A percentile compares a stretch with the other conserved stretches of the same genome.
These are phyloP conservation scores for Geotrichum klebahnii DNA, from an alignment of 1,139 yeast genomes.

Conservation along the genomic window DNA sequence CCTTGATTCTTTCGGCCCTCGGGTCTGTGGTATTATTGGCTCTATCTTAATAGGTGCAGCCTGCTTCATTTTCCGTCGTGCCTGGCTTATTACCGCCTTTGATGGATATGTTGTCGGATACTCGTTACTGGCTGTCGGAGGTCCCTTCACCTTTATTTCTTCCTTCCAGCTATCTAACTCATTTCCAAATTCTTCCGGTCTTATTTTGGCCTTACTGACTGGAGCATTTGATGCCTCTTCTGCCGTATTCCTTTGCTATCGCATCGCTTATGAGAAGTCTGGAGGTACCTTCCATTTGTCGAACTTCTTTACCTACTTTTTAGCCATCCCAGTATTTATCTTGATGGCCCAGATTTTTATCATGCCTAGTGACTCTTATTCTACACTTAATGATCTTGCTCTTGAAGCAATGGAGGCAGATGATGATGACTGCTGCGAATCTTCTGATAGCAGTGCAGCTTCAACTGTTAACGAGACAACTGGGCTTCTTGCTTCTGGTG, in stretches of 20 bases:
- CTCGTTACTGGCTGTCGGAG: constrained; percentile 66
- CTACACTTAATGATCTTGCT: constrained; percentile 63
- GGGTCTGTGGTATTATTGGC: constrained; percentile 73
- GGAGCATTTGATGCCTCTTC: constrained; percentile 79
- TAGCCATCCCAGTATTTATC: constrained; percentile 71
- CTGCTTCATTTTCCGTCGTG: constrained; percentile 46
- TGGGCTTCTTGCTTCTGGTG: constrained; percentile 17
- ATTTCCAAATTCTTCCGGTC: constrained; percentile 67
- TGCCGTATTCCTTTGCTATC: constrained; percentile 64
- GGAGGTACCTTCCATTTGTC: constrained; percentile 41
- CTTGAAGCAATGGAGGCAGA: constrained; percentile 23
- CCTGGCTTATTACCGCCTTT: constrained; percentile 37
- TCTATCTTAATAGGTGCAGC: constrained; percentile 54
- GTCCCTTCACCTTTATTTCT: constrained; percentile 80
- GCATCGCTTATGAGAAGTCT: constrained; percentile 54
- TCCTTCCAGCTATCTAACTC: constrained; percentile 72
- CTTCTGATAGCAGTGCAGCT: constrained; percentile 16
- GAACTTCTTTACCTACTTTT: constrained; percentile 60
- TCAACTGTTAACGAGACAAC: constrained; percentile 24
- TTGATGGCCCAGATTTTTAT: constrained; percentile 64
- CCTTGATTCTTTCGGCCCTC: constrained; percentile 75
- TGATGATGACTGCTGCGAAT: constrained; percentile 24
- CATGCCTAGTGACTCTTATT: constrained; percentile 77
- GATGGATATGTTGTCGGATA: constrained; percentile 68
- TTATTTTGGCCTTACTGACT: constrained; percentile 64